Base-by-base conservation (phyloP, 352 stramenopile genomes). In the Phytophthora macrochlamydospora region DNA sequence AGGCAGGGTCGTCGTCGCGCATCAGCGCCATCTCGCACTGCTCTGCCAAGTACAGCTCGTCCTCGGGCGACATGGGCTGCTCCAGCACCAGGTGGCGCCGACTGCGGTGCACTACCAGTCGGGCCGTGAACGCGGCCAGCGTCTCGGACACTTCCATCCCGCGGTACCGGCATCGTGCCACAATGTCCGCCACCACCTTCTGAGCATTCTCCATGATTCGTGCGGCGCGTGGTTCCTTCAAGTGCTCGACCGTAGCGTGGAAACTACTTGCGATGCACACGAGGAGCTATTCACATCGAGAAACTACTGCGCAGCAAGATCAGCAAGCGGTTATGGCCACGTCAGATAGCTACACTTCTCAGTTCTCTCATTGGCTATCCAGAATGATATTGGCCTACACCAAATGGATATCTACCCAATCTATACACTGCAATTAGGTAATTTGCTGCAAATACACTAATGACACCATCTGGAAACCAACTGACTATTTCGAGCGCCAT, bases 61-160 rank as follows among this genome's bases (percentile, higher is more conserved):
- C 89, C 13, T 93, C 84, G 6, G 65, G 52, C 0, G 69, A 81
- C 70, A 97, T 88, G 3, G 79, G 71, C 44, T 88, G 78, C 59
- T 97, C 88, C 18, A 97, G 65, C 48, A 87, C 78, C 46, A 96
- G 81, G 33, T 78, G 61, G 13, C 75, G 75, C 40, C 85, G 85
- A 65, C 81, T 91, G 43, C 73, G 71, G 62, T 92, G 82, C 48
- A 94, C 77, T 13, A 93, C 68, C 62, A 92, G 83, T 14, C 78
- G 78, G 8, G 71, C 84, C 8, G 93, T 82, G 62, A 97, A 97
- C 1, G 92, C 92, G 3, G 90, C 92, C 38, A 97, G 79, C 38
- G 92, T 94, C 68, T 97, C 87, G 11, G 90, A 94, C 9, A 97
- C 89, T 7, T 87, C 79, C 3, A 95, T 75, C n/a, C 86, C 81